These are phyloP conservation scores for Trichaptum fuscoviolaceum DNA, from an alignment of 768 basidiomycete species.

Conservation along the genomic window DNA sequence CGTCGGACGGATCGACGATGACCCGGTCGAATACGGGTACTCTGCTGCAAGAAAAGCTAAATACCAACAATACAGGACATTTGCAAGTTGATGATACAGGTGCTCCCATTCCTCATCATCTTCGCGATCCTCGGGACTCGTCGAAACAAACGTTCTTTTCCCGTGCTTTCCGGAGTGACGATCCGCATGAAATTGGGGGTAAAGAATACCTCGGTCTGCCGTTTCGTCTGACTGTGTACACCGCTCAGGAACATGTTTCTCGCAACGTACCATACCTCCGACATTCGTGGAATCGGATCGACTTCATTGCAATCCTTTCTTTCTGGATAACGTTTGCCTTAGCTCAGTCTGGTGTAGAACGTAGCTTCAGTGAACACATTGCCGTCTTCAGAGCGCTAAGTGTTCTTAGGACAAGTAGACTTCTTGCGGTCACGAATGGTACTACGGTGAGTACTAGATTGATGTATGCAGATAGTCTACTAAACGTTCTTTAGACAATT, in stretches of 20 bases:
- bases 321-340: slow-evolving; percentile 86
- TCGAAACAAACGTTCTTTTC: slow-evolving; percentile 47
- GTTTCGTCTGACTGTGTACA: slow-evolving; percentile 54
- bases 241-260: slow-evolving; percentile 49
- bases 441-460: slow-evolving; percentile 61
- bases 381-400: slow-evolving; percentile 87
- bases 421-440: slow-evolving; percentile 85
- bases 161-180: slow-evolving; percentile 40
- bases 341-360: slow-evolving; percentile 63
- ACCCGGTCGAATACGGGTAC: slow-evolving; percentile 14
- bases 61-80: neutral
- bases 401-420: slow-evolving; percentile 73
- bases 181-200: slow-evolving; percentile 33
- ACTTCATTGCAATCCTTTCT: slow-evolving; percentile 75
- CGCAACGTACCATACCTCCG: slow-evolving; percentile 82
- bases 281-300: slow-evolving; percentile 90
- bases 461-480: slow-evolving; percentile 5
- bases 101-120: slow-evolving; percentile 15
- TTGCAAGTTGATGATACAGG: slow-evolving; percentile 16
- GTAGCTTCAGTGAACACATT: slow-evolving; percentile 56
- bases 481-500: slow-evolving; percentile 51
- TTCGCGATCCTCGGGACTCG: slow-evolving; percentile 32
- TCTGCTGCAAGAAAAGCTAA: slow-evolving; percentile 8
- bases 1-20: slow-evolving; percentile 11
- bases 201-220: slow-evolving; percentile 39